Evolutionary conservation across 495 filamentous ascomycete species (phyloP), one percentile per base, ranked within the genome.

Genomic region (Poronia punctata): DNA sequence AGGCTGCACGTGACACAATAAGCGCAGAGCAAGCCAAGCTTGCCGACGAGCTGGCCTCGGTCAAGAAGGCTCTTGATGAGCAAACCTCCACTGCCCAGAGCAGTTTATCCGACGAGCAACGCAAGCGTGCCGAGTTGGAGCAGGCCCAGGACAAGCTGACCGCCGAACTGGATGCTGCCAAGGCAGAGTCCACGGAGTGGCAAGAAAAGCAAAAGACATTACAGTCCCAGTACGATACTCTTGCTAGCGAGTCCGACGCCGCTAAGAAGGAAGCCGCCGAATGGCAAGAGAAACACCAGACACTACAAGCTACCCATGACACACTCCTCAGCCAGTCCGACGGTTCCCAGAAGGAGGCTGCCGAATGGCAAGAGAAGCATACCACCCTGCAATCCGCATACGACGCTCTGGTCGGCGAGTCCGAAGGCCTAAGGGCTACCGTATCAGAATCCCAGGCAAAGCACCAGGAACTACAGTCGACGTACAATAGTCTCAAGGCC

Each of bases 271-370:
- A 39, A 19, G 43, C 20, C 9, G 35, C 21, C 5, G 35, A 45
- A 27, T 39, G 35, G 43, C 35, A 39, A 34, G 35, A 22, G 18
- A 45, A 45, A 27, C 45, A 43, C 22, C 17, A 41, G 25, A 22
- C 21, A 6, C 25, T 48, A 1, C 45, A 41, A 17, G 15, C 29
- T 17, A 26, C 30, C 10, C 14, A 48, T 20, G 38, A 48, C n/a
- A 26, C 6, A 10, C 26, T 48, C 5, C 14, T 21, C 9, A 5
- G 9, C 6, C 24, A 48, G 20, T 31, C 38, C 6, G 38, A 43
- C 16, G 45, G 19, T 25, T 8, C 37, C 8, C 35, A 33, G 22
- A 48, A 37, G 24, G 38, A 42, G 7, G 7, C 27, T 1, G 19
- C 32, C 19, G 25, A 48, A 7, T 48, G 31, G 33, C 25, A 42